Evolutionary conservation across 441 rosid genomes (phyloP).

Genomic region (Gossypium schwendimanii): DNA sequence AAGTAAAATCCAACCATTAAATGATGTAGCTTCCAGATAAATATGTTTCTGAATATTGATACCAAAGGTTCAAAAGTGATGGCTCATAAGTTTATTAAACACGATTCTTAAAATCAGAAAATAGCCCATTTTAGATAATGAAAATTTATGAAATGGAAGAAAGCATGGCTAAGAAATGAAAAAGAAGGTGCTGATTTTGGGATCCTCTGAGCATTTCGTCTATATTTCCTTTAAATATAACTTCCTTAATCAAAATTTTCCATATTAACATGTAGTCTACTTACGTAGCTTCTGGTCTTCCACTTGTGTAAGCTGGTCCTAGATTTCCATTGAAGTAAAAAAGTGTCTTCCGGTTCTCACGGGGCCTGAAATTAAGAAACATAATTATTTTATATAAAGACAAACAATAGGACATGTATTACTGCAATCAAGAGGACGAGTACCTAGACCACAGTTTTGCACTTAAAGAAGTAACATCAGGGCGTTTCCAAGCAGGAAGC

Average conservation of each 20-base stretch:
- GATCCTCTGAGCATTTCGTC: background rate
- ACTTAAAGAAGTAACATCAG: conserved; percentile 51
- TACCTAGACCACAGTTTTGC: conserved; percentile 68
- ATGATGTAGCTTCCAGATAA: background rate
- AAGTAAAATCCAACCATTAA: conserved; percentile 7
- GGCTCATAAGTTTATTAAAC: background rate
- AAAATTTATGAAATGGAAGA: background rate
- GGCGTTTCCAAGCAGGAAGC: conserved; percentile 93
- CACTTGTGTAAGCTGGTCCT: conserved; percentile 73
- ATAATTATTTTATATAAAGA: background rate
- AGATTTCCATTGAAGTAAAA: conserved; percentile 95
- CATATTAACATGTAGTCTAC: conserved; percentile 21
- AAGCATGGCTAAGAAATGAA: background rate
- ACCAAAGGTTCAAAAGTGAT: background rate
- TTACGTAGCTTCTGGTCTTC: conserved; percentile 87
- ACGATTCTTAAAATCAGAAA: background rate
- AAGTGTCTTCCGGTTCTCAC: conserved; percentile 63
- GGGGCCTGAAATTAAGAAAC: conserved; percentile 41
- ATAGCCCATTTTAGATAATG: background rate
- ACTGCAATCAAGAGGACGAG: background rate
- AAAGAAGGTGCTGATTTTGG: conserved; percentile 3
- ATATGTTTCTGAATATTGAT: conserved; percentile 5
- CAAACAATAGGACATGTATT: background rate
- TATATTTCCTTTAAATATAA: conserved; percentile 3
- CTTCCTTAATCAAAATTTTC: background rate